Evolutionary conservation across 345 rosid species (phyloP), one percentile per base, ranked within the genome.

Genomic region (Rhodamnia argentea): DNA sequence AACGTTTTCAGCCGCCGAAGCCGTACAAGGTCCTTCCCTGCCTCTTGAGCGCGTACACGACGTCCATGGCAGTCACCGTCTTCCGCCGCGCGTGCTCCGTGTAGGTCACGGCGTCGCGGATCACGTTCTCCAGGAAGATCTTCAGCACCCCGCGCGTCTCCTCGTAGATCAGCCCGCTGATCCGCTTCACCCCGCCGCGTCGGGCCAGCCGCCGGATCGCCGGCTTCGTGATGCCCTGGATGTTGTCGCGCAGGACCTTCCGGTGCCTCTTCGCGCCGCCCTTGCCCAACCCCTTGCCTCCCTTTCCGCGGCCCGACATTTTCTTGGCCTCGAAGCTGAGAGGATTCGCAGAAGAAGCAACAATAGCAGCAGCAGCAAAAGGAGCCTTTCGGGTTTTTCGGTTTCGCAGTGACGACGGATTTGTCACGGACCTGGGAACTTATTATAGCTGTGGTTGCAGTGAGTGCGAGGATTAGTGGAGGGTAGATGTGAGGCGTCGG

Each of bases 181-280:
- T 82, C 24, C 84, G 84, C 84, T 82, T 82, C 59, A 82, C 84
- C 84, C 84, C 84, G 40, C 84, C 84, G 3, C 84, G 84, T 42
- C 84, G 84, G 58, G 84, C 84, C 84, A 82, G 58, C 0, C 84
- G 32, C 84, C 84, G 54, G 44, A 82, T 82, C 24, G 84, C 84
- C 44, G 84, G 84, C 84, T 82, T 82, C 57, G 84, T 82, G 84
- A 82, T 82, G 4, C 84, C 84, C 84, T 82, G 84, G 59, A 82
- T 82, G 55, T 82, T 82, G 84, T 82, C 84, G 42, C 59, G 54
- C 59, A 52, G 9, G 26, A 82, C 84, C 84, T 82, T 82, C 57
- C 84, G 1, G 13, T 82, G 84, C 59, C 84, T 9, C 84, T 82
- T 82, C 57, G 84, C 84, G 29, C 84, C 59, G 4, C 84, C 84